These are phyloP conservation scores for Veloporphyrellus conicus DNA, from an alignment of 1,284 basidiomycete species.

Conservation along the genomic window DNA sequence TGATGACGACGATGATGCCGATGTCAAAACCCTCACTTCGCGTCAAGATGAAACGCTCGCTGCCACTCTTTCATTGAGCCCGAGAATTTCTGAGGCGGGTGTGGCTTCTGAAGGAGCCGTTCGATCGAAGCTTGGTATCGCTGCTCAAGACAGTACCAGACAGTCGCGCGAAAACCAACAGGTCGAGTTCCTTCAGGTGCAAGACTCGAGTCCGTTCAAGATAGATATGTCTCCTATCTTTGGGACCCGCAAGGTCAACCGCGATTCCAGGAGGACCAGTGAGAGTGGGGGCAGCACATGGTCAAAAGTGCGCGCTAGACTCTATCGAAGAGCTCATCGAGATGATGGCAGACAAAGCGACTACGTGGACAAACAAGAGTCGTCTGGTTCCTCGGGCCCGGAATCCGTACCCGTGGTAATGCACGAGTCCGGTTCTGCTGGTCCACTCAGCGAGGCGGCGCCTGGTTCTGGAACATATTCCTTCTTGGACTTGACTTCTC, in stretches of 20 bases:
- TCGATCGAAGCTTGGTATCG: not conserved
- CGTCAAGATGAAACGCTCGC: constrained; percentile 34
- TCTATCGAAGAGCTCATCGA: constrained; percentile 31
- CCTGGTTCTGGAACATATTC: constrained; percentile 41
- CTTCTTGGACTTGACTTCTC: constrained; percentile 57
- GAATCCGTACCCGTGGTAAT: constrained; percentile 34
- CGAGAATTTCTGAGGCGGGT: constrained; percentile 28
- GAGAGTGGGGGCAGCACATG: constrained; percentile 30
- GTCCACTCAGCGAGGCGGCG: constrained; percentile 30
- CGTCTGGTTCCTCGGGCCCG: constrained; percentile 24
- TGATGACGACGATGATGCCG: constrained; percentile 31
- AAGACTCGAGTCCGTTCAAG: constrained; percentile 43
- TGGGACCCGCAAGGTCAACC: constrained; percentile 16
- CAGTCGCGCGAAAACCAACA: constrained; percentile 11
- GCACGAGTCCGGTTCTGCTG: constrained; percentile 25
- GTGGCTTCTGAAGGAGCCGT: not conserved
- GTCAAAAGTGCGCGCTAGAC: constrained; percentile 32
- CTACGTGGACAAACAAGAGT: constrained; percentile 18
- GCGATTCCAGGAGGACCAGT: constrained; percentile 27
- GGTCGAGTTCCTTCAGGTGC: constrained; percentile 31
- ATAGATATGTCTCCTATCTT: constrained; percentile 39
- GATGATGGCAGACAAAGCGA: constrained; percentile 28
- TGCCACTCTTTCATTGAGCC: constrained; percentile 30
- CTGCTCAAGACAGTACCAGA: not conserved
- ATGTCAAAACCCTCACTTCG: constrained; percentile 29